Base-by-base conservation (phyloP, 1,139 yeast genomes). In the Saccharomyces hybrid region DNA sequence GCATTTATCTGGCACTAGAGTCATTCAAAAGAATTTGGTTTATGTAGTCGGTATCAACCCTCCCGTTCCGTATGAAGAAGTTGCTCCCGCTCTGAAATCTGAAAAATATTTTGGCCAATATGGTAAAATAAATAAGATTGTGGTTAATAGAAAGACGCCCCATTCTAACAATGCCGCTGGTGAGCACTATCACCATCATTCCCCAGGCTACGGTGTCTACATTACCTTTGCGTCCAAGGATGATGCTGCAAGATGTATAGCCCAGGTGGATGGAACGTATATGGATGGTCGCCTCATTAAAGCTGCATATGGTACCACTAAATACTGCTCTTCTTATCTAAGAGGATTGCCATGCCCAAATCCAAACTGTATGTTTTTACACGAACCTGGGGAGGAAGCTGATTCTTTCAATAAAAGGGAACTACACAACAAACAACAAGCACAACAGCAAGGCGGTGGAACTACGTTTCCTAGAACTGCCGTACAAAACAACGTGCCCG, bases 331-430 rank as follows among this genome's bases (percentile, higher is more conserved):
- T 14, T 86, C 96, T 1, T 95, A 95, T 69, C 77, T 95, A 61
- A 81, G 98, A 61, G 97, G 97, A 46, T 96, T 89, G 70, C 85
- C 95, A 21, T 95, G 99, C 73, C 99, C 96, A 57, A 95, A 95
- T 72, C 99, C 99, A 58, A 90, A 90, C 69, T 95, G 99, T 78
- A 95, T 95, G 99, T 95, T 93, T 68, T 78, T 95, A 65, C 99
- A 95, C 70, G 99, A 95, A 71, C 99, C 99, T 2, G 99, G 99
- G 57, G 99, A 95, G 74, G 99, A 95, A 71, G 98, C 98, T 1
- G 99, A 95, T 66, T 86, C 96, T 6, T 93, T 89, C 72, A 88
- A 96, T 34, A 84, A 96, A 72, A 95, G 91, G 69, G 97, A 91
- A 68, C 78, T 90, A 68, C 84, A 91, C 12, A 87, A 60, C 47